Base-by-base conservation (phyloP, 257 asterid genomes). In the Ehretia macrophylla region DNA sequence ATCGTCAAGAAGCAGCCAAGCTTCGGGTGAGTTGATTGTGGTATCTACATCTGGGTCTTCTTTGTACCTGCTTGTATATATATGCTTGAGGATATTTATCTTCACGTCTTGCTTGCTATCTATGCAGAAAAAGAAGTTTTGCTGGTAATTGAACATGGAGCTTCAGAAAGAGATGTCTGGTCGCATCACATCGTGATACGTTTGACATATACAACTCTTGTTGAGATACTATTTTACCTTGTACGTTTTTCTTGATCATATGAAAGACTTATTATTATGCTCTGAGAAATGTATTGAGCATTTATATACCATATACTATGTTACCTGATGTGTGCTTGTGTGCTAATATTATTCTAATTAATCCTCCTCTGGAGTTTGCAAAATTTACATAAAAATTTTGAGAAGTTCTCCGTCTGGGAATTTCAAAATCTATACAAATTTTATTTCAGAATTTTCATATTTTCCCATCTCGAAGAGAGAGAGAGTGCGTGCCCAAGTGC, bases 1-100 rank as follows among this genome's bases (percentile, higher is more conserved):
- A 93, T 67, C 71, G 88, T 42, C 94, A 83, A 78, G 90, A 83
- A 75, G 93, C 73, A 38, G 95, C 95, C 76, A 82, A 78, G 64
- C 83, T 50, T 61, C 81, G 75, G 90, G 98, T 81, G 63, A 77
- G 88, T 68, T 64, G 61, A 44, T 44, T 42, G 8, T 42, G 6
- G 35, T 27, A 42, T 10, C 3, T 42, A 27, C 32, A 10, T 22
- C 5, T 4, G 10, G 9, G n/a, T 5, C 20, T 44, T 13, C 4
- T 3, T 54, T 14, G 51, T 14, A 35, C 16, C 13, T 8, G 18
- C 49, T 5, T 38, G 20, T 17, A 4, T 65, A 18, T 17, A 3
- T 10, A 12, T 21, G 3, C 11, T 49, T 32, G 53, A 32, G 35
- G n/a, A n/a, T n/a, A n/a, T n/a, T n/a, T n/a, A n/a, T n/a, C n/a